A percentile compares a stretch with the other conserved stretches of the same genome.
Conservation (phyloP, 176 grass and related monocot genomes). For the Bonia amplexicaulis region DNA sequence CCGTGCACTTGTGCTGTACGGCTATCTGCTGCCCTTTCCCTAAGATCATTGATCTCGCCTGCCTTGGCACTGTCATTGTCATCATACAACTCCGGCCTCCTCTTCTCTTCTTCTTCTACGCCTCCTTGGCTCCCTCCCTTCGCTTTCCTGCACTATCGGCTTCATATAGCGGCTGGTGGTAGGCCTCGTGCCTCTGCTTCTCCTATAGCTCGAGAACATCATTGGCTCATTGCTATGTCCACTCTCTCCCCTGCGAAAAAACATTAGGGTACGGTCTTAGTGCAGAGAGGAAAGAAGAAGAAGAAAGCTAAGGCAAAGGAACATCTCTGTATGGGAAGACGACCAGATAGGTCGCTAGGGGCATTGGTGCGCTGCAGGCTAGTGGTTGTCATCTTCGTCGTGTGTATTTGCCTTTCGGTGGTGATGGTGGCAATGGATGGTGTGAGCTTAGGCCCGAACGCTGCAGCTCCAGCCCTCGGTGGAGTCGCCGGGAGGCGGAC, state of each 20-base stretch:
- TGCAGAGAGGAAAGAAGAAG: neutral
- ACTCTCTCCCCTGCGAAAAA: neutral
- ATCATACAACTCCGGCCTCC: conserved; percentile 23
- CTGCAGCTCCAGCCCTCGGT: neutral
- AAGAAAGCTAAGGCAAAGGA: neutral
- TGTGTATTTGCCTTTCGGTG: conserved; percentile 34
- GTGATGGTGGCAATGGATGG: conserved; percentile 7
- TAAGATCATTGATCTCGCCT: neutral
- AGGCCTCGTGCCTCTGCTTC: conserved; percentile 7
- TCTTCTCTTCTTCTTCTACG: neutral
- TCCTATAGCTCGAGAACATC: neutral
- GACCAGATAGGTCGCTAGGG: conserved; percentile 21
- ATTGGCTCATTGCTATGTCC: neutral
- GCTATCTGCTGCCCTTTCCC: neutral
- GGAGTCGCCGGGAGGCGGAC: neutral
- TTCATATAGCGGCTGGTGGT: conserved; percentile 13
- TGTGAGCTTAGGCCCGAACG: neutral
- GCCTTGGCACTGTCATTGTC: neutral
- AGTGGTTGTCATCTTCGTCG: conserved; percentile 12
- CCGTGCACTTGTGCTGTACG: neutral
- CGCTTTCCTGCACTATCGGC: conserved; percentile 19
- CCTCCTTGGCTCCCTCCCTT: neutral
- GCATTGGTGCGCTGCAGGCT: conserved; percentile 27
- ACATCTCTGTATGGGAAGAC: conserved; percentile 33
- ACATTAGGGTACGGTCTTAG: neutral